phyloP scores from a whole-genome alignment of 805 yeast species.

The Candida coquimbonensis region DNA sequence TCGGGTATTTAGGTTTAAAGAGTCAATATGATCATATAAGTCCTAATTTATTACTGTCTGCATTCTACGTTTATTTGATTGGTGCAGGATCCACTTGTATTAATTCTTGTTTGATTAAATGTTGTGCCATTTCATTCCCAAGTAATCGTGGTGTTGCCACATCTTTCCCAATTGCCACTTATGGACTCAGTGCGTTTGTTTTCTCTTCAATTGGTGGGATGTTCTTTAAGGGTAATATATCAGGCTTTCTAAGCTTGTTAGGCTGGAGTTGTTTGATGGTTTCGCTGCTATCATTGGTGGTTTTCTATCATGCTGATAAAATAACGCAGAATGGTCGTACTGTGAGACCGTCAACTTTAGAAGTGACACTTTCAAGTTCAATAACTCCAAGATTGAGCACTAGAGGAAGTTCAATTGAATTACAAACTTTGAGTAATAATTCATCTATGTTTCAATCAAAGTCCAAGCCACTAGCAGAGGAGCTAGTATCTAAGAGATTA shows the following conservation, averaged over 20 bases:
- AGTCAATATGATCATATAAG: conserved; percentile 39
- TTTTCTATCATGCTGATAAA: conserved; percentile 26
- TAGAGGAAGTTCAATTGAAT: conserved; percentile 8
- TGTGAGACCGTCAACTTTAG: not conserved
- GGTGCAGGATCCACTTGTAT: conserved; percentile 67
- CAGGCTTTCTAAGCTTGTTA: conserved; percentile 42
- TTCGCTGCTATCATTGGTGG: conserved; percentile 39
- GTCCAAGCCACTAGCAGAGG: conserved; percentile 1
- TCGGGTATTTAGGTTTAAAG: conserved; percentile 52
- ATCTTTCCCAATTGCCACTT: conserved; percentile 65
- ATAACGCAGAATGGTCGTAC: conserved; percentile 3
- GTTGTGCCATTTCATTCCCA: conserved; percentile 68
- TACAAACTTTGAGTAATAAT: conserved; percentile 6
- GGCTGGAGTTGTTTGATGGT: conserved; percentile 36
- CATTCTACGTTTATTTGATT: conserved; percentile 43
- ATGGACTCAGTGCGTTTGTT: conserved; percentile 67
- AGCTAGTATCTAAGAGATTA: conserved; percentile 1
- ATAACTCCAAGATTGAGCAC: not conserved
- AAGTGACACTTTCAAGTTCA: not conserved
- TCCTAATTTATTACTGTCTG: conserved; percentile 31
- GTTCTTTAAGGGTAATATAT: conserved; percentile 52
- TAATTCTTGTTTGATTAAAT: conserved; percentile 59
- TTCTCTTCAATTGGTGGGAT: conserved; percentile 50
- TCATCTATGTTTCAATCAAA: not conserved
- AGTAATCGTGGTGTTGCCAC: conserved; percentile 66